These are phyloP conservation scores for Epichloe hybrida DNA, from an alignment of 2,329 filamentous ascomycete species.

Conservation along the genomic window DNA sequence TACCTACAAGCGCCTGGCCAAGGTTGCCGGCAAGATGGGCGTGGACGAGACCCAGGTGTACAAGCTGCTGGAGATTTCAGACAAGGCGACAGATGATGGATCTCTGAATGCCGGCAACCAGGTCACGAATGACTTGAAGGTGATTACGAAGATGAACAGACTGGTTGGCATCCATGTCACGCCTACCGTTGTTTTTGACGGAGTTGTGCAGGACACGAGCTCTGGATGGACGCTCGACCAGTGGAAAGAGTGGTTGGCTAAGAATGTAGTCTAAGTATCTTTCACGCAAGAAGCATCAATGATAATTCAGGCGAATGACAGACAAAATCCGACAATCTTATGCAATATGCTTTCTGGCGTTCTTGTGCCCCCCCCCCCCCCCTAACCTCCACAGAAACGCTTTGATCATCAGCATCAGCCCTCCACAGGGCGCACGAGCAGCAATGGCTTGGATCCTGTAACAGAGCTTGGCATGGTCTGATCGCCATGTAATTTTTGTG, in stretches of 20 bases:
- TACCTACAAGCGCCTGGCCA: slow-evolving; percentile 68
- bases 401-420: no score
- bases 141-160: slow-evolving; percentile 66
- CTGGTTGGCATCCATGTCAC: slow-evolving; percentile 79
- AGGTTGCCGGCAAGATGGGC: slow-evolving; percentile 55
- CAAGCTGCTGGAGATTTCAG: slow-evolving; percentile 51
- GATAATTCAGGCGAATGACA: no score
- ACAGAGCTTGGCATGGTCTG: no score
- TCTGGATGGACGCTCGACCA: slow-evolving; percentile 67
- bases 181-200: slow-evolving; percentile 80
- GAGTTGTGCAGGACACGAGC: slow-evolving; percentile 67
- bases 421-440: no score
- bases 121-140: slow-evolving; percentile 75
- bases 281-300: no score
- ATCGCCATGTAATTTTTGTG: no score
- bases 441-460: no score
- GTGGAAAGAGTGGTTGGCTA: slow-evolving; percentile 72
- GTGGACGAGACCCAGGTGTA: slow-evolving; percentile 60
- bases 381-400: no score
- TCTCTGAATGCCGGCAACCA: slow-evolving; percentile 65
- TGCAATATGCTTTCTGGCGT: no score
- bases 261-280: slow-evolving; percentile 27
- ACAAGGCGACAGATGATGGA: slow-evolving; percentile 53
- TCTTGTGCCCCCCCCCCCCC: no score
- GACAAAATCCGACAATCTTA: no score